Evolutionary conservation across 768 basidiomycete genomes (phyloP).

Genomic region (Agaricus subrufescens): DNA sequence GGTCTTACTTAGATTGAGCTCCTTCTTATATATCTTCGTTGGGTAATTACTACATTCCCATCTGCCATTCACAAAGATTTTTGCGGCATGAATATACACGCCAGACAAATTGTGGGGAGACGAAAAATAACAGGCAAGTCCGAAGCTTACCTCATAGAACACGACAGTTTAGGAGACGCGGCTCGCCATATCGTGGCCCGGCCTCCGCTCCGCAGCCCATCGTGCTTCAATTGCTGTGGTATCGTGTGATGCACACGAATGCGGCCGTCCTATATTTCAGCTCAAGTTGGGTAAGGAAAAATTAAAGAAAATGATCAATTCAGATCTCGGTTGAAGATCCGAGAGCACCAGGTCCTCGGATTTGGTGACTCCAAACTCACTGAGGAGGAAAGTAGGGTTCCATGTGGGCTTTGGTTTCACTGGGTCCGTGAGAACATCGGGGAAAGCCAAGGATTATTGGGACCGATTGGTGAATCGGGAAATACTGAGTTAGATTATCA

Average conservation of each 20-base stretch:
- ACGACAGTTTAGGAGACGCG: slow-evolving; percentile 3
- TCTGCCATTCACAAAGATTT: background rate
- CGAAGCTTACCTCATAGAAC: background rate
- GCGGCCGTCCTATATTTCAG: background rate
- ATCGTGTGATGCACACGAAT: slow-evolving; percentile 1
- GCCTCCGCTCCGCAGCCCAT: background rate
- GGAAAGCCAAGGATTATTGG: background rate
- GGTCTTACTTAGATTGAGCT: background rate
- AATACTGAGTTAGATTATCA: slow-evolving; percentile 3
- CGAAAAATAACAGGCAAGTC: background rate
- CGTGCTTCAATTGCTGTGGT: background rate
- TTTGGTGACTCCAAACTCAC: no score
- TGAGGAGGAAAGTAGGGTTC: no score
- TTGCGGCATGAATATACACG: background rate
- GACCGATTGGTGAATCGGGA: background rate
- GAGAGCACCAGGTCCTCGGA: no score
- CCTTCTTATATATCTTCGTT: background rate
- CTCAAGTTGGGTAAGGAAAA: no score
- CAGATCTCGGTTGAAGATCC: no score
- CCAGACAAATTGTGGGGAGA: background rate
- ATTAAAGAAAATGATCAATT: no score
- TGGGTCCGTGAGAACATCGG: no score
- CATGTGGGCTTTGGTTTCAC: no score
- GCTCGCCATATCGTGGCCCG: background rate
- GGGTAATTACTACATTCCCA: background rate